phyloP scores from a whole-genome alignment of 1,284 basidiomycete species.

The Meripilus lineatus region DNA sequence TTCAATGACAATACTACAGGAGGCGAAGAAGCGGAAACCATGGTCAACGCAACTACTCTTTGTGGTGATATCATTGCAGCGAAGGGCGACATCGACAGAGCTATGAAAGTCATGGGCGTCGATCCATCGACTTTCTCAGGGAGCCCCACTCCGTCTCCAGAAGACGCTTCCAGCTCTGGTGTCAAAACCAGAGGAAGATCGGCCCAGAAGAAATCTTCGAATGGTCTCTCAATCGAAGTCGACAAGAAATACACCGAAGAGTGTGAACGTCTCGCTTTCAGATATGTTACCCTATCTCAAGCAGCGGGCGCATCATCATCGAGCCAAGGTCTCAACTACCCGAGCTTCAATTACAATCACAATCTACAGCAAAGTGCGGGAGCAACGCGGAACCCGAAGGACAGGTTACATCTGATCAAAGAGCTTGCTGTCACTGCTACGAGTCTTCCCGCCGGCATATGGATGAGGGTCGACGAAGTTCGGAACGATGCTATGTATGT shows the following conservation, averaged over 20 bases:
- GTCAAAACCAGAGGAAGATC: no score
- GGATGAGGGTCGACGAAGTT: slow-evolving; percentile 51
- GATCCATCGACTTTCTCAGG: slow-evolving; percentile 11
- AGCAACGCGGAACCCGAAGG: slow-evolving; percentile 40
- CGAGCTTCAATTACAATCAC: slow-evolving; percentile 32
- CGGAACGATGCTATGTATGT: slow-evolving; percentile 50
- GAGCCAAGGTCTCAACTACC: slow-evolving; percentile 23
- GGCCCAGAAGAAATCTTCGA: no score
- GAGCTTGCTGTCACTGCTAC: slow-evolving; percentile 52
- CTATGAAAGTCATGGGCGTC: slow-evolving; percentile 36
- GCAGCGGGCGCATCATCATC: no score
- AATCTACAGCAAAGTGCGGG: slow-evolving; percentile 31
- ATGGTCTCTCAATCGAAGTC: slow-evolving; percentile 22
- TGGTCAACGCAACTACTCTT: slow-evolving; percentile 41
- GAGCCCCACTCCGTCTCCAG: slow-evolving; percentile 1
- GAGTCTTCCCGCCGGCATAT: slow-evolving; percentile 47
- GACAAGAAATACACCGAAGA: slow-evolving; percentile 37
- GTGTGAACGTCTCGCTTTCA: slow-evolving; percentile 45
- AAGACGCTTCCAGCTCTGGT: not conserved
- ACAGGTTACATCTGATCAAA: slow-evolving; percentile 47
- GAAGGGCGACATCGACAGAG: slow-evolving; percentile 43
- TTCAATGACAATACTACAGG: slow-evolving; percentile 31
- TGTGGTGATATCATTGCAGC: slow-evolving; percentile 50
- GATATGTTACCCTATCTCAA: slow-evolving; percentile 31
- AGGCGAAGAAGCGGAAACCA: slow-evolving; percentile 37